Conservation (phyloP, 2,329 filamentous ascomycete genomes). For the Aspergillus amoenus region DNA sequence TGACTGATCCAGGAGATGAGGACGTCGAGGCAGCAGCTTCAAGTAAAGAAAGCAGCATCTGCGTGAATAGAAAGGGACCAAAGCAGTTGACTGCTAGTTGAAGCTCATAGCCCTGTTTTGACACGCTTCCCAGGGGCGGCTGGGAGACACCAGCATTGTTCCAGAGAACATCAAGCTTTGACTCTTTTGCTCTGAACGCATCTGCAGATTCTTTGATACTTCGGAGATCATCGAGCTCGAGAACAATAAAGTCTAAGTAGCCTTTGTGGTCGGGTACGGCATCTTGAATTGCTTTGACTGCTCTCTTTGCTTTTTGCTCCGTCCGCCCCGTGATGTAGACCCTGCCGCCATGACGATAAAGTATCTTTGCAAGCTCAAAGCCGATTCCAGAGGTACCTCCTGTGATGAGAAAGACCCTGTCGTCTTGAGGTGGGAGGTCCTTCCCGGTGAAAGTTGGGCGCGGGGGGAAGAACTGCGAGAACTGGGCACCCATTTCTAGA, state of each 20-base stretch:
- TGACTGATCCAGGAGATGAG: slow-evolving; percentile 23
- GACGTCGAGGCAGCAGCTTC: slow-evolving; percentile 26
- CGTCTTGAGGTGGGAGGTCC: slow-evolving; percentile 3
- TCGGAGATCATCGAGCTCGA: slow-evolving; percentile 42
- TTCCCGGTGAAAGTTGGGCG: slow-evolving; percentile 9
- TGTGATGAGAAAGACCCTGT: slow-evolving; percentile 10
- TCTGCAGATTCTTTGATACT: slow-evolving; percentile 24
- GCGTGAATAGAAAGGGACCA: slow-evolving; percentile 42
- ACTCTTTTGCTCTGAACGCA: slow-evolving; percentile 35
- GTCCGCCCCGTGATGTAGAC: slow-evolving; percentile 8
- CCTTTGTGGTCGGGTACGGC: slow-evolving; percentile 1
- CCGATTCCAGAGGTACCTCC: slow-evolving; percentile 12
- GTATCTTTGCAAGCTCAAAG: slow-evolving; percentile 11
- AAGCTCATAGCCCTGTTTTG: slow-evolving; percentile 32
- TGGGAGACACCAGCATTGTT: slow-evolving; percentile 43
- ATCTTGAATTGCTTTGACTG: neutral
- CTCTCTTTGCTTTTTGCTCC: neutral
- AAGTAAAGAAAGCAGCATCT: slow-evolving; percentile 37
- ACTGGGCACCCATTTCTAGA: neutral
- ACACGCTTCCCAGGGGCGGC: slow-evolving; percentile 33
- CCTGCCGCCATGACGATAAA: slow-evolving; percentile 8
- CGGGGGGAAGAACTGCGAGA: slow-evolving; percentile 12
- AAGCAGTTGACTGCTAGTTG: slow-evolving; percentile 44
- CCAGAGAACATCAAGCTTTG: slow-evolving; percentile 41
- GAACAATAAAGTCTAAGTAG: slow-evolving; percentile 43